Conservation (phyloP, 1,284 basidiomycete genomes). For the Trametes versicolor region DNA sequence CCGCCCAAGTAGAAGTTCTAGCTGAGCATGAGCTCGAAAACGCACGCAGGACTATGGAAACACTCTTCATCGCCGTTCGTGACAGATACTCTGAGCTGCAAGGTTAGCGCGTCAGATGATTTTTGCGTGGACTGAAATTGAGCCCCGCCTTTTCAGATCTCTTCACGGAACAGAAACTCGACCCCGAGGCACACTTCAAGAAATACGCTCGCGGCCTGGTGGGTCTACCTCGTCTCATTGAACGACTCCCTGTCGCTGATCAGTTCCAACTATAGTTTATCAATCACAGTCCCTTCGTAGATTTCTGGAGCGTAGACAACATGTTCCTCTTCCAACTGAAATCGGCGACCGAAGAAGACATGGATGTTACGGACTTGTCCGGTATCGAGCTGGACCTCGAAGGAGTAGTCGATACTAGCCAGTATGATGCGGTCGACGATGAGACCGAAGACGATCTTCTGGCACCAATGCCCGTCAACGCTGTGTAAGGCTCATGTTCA, state of each 20-base stretch:
- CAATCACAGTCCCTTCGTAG: not conserved
- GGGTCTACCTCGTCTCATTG: slow-evolving; percentile 1
- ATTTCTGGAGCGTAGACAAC: slow-evolving; percentile 18
- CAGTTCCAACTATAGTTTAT: slow-evolving; percentile 5
- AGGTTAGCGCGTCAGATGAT: not conserved
- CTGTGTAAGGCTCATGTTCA: slow-evolving; percentile 14
- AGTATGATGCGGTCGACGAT: slow-evolving; percentile 14
- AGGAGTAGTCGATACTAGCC: slow-evolving; percentile 2
- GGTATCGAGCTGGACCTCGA: slow-evolving; percentile 5
- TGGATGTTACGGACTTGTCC: not conserved
- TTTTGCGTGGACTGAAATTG: not conserved
- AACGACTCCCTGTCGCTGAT: not conserved
- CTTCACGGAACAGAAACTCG: slow-evolving; percentile 44
- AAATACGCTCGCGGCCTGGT: slow-evolving; percentile 42
- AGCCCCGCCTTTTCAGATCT: slow-evolving; percentile 43
- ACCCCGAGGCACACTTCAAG: slow-evolving; percentile 38
- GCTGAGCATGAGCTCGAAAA: slow-evolving; percentile 35
- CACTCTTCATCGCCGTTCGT: slow-evolving; percentile 11
- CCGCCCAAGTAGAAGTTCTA: slow-evolving; percentile 17
- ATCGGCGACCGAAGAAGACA: not conserved
- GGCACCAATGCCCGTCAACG: slow-evolving; percentile 1
- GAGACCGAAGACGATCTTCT: slow-evolving; percentile 18
- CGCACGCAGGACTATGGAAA: slow-evolving; percentile 23
- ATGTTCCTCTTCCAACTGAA: not conserved
- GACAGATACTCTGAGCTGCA: not conserved